Conservation (phyloP, 163 green algal genomes). For the Scenedesmus sp. region DNA sequence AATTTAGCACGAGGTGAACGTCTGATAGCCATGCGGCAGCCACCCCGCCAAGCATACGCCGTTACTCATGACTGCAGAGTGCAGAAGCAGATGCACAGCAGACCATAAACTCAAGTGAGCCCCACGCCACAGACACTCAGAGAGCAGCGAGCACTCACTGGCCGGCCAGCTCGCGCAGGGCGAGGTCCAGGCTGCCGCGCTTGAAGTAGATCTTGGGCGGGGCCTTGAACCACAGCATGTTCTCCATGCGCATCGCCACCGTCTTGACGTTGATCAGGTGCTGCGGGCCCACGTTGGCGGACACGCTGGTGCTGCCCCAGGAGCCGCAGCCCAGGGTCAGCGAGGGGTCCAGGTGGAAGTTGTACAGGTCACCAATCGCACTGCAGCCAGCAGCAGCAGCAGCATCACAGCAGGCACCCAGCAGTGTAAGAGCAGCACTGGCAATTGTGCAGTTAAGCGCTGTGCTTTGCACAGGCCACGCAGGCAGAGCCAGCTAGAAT, state of each 20-base stretch:
- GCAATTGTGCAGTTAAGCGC: neutral
- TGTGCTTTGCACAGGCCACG: neutral
- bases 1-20: too few relatives aligned
- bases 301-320: slow-evolving; percentile 78
- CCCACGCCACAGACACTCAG: too few relatives aligned
- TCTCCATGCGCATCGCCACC: slow-evolving; percentile 71
- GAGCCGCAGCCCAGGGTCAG: slow-evolving; percentile 82
- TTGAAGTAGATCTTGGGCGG: slow-evolving; percentile 73
- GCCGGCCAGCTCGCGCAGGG: slow-evolving; percentile 65
- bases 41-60: neutral
- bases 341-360: slow-evolving; percentile 83
- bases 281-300: slow-evolving; percentile 76
- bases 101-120: too few relatives aligned
- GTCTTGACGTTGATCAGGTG: slow-evolving; percentile 86
- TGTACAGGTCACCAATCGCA: slow-evolving; percentile 78
- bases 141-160: slow-evolving; percentile 45
- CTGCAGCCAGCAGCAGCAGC: slow-evolving; percentile 19
- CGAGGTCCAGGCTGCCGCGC: slow-evolving; percentile 72
- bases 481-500: too few relatives aligned
- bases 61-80: too few relatives aligned
- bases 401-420: neutral
- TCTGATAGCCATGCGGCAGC: too few relatives aligned
- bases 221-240: slow-evolving; percentile 86
- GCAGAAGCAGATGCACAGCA: neutral
- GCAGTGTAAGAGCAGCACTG: neutral